Percentiles rank a stretch among this genome's conserved stretches.
Evolutionary conservation across 2,329 filamentous ascomycete genomes (phyloP).

Genomic region (Verticillium tricorpus): DNA sequence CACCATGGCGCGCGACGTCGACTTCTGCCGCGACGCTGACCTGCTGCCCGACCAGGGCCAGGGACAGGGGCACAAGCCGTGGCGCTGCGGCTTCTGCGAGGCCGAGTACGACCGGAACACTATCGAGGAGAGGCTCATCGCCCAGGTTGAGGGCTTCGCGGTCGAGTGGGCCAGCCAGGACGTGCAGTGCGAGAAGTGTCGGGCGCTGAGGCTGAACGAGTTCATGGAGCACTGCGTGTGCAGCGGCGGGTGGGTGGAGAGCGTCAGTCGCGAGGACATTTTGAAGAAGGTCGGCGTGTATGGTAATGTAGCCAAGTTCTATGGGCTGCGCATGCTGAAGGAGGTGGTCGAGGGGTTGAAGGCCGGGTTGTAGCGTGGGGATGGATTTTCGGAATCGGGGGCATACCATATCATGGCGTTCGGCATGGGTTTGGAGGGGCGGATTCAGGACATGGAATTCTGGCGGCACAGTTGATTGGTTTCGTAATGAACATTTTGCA

Average conservation of each 20-base stretch:
- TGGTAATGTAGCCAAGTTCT: slow-evolving; percentile 70
- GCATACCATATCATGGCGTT: neutral
- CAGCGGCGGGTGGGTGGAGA: slow-evolving; percentile 78
- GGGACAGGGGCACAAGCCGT: slow-evolving; percentile 40
- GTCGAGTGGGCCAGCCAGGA: slow-evolving; percentile 87
- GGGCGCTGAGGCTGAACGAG: slow-evolving; percentile 77
- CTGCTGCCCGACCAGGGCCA: slow-evolving; percentile 52
- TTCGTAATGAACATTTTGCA: neutral
- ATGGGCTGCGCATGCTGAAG: slow-evolving; percentile 76
- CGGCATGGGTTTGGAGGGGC: neutral
- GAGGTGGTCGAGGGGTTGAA: slow-evolving; percentile 65
- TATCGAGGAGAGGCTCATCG: slow-evolving; percentile 80
- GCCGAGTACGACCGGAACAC: slow-evolving; percentile 71
- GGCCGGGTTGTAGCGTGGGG: slow-evolving; percentile 30
- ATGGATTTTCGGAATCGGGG: neutral
- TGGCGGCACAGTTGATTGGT: neutral
- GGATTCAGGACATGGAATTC: neutral
- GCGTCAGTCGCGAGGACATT: slow-evolving; percentile 63
- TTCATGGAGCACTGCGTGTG: slow-evolving; percentile 97
- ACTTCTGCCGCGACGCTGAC: slow-evolving; percentile 86
- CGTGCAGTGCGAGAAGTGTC: slow-evolving; percentile 69
- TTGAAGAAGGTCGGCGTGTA: slow-evolving; percentile 64
- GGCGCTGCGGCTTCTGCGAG: slow-evolving; percentile 75
- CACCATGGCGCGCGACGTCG: slow-evolving; percentile 82
- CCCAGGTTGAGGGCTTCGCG: slow-evolving; percentile 67